Base-by-base conservation (phyloP, 208 protist genomes). In the Leishmania martiniquensis region DNA sequence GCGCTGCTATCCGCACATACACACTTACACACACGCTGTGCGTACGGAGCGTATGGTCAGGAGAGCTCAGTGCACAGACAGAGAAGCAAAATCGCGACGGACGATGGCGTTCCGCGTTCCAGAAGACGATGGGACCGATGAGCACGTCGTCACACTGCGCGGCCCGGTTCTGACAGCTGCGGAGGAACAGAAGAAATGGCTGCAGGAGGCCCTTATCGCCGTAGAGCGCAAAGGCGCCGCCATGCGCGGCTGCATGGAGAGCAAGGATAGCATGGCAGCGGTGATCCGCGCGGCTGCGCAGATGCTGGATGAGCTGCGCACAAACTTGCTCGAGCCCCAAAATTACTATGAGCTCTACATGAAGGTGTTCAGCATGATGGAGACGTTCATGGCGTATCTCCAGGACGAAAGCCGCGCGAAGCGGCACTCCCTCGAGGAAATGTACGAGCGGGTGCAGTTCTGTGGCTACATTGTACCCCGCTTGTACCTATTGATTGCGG, bases 291-390 rank as follows among this genome's bases (percentile, higher is more conserved):
- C 78, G 12, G 81, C 97, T 32, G 85, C 88, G 65, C 86, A 86
- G 77, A 98, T 99, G 93, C 89, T 99, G 20, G 87, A 84, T 22
- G 98, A 99, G 88, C 91, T 99, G 12, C 88, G 98, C 73, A 99
- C 97, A 1, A 91, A 87, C 32, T 29, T 96, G 22, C 91, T 99
- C 7, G 90, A 96, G 20, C 99, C 99, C 54, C 98, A 99, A 80
- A 93, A 96, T 78, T 99, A 99, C 88, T 99, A 99, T 86, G 97
- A 98, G 75, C 92, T 99, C 0, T 99, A 99, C 86, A 95, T 99
- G 81, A 89, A 86, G 42, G 95, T 98, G 4, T 98, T 97, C 74
- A 94, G 98, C 75, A 89, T 98, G 80, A 79, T 99, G 67, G 85
- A 95, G 39, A 70, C 91, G 59, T 85, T 99, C 10, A 89, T 98